Base-by-base conservation (phyloP, 1,139 yeast genomes). In the Geotrichum candidum region DNA sequence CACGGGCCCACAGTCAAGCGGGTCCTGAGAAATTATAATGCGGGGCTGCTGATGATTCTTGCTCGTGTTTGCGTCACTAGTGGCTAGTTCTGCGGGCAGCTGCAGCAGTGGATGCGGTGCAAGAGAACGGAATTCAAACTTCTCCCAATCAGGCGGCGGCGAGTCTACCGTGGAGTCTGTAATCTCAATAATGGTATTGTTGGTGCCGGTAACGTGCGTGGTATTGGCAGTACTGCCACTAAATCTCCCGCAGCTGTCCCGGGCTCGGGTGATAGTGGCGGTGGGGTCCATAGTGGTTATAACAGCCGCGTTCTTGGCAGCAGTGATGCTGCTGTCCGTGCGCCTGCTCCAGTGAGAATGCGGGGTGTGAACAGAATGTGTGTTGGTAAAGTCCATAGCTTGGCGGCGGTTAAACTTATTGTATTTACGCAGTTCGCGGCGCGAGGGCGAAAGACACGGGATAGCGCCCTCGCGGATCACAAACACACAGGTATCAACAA, bases 401-500 rank as follows among this genome's bases (percentile, higher is more conserved):
- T 41, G 46, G 18, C 46, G 46, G 46, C 46, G 46, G 6, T 6
- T 41, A n/a, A 41, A 41, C 9, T 41, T n/a, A 18, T 41, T n/a
- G 46, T 41, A 41, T 22, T 41, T 41, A 18, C 46, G 46, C 22
- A 41, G n/a, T 22, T 41, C 46, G 15, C 46, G 46, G 29, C 46
- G 29, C 7, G 55, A 51, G 2, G 52, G 29, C 27, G 29, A 50
- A 15, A 50, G 52, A n/a, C 52, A 27, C 10, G 35, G 29, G n/a
- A 54, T 38, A 38, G 57, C 45, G 9, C 78, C 82, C 72, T 91
- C 97, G 61, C 96, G 80, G 65, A 85, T 82, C 56, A 87, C 77
- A 69, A 89, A 90, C 13, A 90, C 96, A 50, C 84, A 66, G 0
- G 92, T 80, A 72, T 91, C 96, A 46, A 90, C 85, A 54, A 86